Base-by-base conservation (phyloP, 345 rosid genomes). In the Anacardium occidentale region DNA sequence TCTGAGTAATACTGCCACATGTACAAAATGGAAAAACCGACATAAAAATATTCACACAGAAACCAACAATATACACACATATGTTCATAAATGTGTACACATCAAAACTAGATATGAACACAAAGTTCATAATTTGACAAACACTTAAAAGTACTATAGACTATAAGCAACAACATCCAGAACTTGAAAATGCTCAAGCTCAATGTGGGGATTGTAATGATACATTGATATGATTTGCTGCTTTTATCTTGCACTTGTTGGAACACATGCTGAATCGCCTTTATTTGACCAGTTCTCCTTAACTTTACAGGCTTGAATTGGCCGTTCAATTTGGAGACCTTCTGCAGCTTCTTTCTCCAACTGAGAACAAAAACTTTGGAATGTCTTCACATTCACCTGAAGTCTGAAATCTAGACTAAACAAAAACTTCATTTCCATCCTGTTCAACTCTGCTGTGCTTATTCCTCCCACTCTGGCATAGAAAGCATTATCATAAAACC, bases 381-480 rank as follows among this genome's bases (percentile, higher is more conserved):
- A 94, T 15, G 91, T 90, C 72, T 75, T 78, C 24, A 85, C 83
- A 69, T 78, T 81, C 45, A 94, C 98, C 50, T 86, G 90, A 64
- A 94, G 92, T 78, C 89, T 85, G 84, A 94, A 94, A 83, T 92
- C 91, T 72, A 94, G 78, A 51, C 83, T 75, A 76, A 94, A 90
- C 80, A 94, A 83, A 65, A 94, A 74, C 72, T 87, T 85, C 93
- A 90, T 81, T 85, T 94, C 98, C 91, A 94, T 74, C 74, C 80
- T 79, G 82, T 94, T 94, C 61, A 94, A 74, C 82, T 94, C 95
- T 29, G 79, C 76, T 0, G 97, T 94, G 85, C 85, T 89, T 71
- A 92, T 81, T 68, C 98, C 98, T 48, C 98, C 97, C 4, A 94
- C 97, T 82, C 83, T 90, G 8, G 98, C 98, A 24, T 90, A 94